These are phyloP conservation scores for Talaromyces wortmannii DNA, from an alignment of 495 filamentous ascomycete species.

Conservation along the genomic window DNA sequence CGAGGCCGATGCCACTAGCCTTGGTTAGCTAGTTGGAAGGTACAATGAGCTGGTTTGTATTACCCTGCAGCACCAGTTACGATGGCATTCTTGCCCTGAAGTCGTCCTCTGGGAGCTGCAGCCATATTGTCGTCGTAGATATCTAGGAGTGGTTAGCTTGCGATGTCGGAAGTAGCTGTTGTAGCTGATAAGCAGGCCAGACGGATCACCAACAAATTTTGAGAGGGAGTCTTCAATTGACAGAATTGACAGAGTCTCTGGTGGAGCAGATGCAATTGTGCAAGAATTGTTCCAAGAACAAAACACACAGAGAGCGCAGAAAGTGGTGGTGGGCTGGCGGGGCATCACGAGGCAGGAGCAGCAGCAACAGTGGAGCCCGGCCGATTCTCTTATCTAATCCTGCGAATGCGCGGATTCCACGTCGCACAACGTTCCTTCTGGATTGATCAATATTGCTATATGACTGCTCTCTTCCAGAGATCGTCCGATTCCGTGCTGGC, in stretches of 20 bases:
- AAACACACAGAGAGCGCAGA: background rate
- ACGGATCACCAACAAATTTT: background rate
- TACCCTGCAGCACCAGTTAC: conserved; percentile 92
- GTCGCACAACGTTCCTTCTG: background rate
- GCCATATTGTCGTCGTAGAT: background rate
- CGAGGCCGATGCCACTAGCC: conserved; percentile 84
- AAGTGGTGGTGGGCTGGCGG: background rate
- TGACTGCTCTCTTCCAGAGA: background rate
- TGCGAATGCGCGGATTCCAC: background rate
- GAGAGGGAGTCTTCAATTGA: background rate
- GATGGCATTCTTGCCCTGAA: conserved; percentile 88
- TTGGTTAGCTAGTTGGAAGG: background rate
- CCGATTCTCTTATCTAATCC: conserved; percentile 4
- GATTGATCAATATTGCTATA: background rate
- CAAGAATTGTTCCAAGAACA: too few species aligned
- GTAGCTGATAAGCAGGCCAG: background rate
- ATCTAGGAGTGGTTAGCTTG: background rate
- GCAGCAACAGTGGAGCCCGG: background rate
- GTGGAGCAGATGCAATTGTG: too few species aligned
- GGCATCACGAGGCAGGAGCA: background rate
- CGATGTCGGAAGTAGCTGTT: background rate
- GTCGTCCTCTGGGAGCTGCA: conserved; percentile 39
- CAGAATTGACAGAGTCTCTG: background rate
- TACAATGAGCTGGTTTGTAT: conserved; percentile 17
- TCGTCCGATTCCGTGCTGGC: background rate